A percentile compares a stretch with the other conserved stretches of the same genome.
These are phyloP conservation scores for Umbelopsis sp. DNA, from an alignment of 192 early-diverging fungal species.

Conservation along the genomic window DNA sequence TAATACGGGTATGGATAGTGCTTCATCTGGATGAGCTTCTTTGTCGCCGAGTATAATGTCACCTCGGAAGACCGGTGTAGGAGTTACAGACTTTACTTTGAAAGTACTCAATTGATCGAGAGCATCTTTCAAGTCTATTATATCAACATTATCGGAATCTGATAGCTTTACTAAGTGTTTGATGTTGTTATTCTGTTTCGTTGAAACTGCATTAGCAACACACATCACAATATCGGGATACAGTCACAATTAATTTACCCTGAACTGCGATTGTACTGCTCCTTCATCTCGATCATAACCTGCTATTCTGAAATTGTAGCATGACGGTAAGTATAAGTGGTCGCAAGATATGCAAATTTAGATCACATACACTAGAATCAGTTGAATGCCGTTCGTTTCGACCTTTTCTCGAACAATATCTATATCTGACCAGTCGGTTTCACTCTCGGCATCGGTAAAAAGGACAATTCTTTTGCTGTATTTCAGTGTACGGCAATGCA, in stretches of 20 bases:
- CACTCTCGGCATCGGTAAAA: conserved; percentile 60
- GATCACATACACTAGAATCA: conserved; percentile 58
- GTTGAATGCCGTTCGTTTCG: conserved; percentile 29
- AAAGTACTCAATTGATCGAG: conserved; percentile 45
- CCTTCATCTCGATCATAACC: background rate
- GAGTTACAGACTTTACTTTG: conserved; percentile 56
- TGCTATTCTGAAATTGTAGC: background rate
- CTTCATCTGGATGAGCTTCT: conserved; percentile 37
- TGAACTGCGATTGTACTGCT: background rate
- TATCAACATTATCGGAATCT: background rate
- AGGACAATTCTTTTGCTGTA: conserved; percentile 69
- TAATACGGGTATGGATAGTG: conserved; percentile 54
- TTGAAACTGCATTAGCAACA: background rate
- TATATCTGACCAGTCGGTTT: conserved; percentile 50
- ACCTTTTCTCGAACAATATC: conserved; percentile 40
- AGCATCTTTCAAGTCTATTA: conserved; percentile 50
- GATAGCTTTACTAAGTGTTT: background rate
- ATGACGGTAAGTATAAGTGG: background rate
- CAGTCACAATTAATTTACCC: background rate
- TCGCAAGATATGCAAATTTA: background rate
- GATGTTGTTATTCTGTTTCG: background rate
- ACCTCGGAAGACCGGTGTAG: conserved; percentile 56
- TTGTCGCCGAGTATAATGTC: conserved; percentile 58
- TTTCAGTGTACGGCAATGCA: conserved; percentile 61
- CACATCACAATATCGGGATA: too few species aligned